A percentile compares a stretch with the other conserved stretches of the same genome.
These are phyloP conservation scores for Bryoerythrophyllum caledonicum DNA, from an alignment of 225 moss, liverwort and hornwort genomes.

Conservation along the genomic window DNA sequence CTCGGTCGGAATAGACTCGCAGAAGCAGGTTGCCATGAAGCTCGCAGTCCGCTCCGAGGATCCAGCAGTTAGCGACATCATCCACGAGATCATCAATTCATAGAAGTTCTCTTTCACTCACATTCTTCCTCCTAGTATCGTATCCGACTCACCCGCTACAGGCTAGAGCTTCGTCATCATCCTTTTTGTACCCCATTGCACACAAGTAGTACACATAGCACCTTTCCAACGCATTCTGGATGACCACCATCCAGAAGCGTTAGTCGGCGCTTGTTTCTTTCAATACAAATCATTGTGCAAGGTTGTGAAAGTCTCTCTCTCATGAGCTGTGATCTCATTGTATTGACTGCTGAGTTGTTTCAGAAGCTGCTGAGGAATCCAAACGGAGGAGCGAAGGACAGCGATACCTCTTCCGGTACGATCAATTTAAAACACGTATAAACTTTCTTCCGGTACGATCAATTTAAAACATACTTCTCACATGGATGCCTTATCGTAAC, in stretches of 20 bases:
- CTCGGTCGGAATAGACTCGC: constrained; percentile 71
- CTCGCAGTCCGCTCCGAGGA: constrained; percentile 83
- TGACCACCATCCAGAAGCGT: constrained; percentile 7
- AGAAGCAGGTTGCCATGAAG: constrained; percentile 89
- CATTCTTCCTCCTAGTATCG: constrained; percentile 14
- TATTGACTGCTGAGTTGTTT: too few relatives aligned
- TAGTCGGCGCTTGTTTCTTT: constrained; percentile 10
- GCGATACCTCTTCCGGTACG: not conserved
- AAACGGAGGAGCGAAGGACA: not conserved
- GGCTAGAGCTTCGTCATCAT: constrained; percentile 1
- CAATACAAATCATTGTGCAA: constrained; percentile 15
- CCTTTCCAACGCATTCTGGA: constrained; percentile 17
- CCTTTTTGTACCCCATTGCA: constrained; percentile 8
- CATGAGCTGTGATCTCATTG: too few relatives aligned
- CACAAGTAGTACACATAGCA: too few relatives aligned
- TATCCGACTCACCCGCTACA: not conserved
- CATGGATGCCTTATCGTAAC: too few relatives aligned
- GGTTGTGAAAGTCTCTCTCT: not conserved
- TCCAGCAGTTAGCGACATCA: constrained; percentile 57
- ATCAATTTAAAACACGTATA: too few relatives aligned
- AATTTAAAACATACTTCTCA: too few relatives aligned
- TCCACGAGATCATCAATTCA: constrained; percentile 88
- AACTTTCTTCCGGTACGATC: too few relatives aligned
- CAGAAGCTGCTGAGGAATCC: not conserved
- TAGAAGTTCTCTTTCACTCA: constrained; percentile 18